These are phyloP conservation scores for Blepharisma japonicum DNA, from an alignment of 73 alveolate species.

Conservation along the genomic window DNA sequence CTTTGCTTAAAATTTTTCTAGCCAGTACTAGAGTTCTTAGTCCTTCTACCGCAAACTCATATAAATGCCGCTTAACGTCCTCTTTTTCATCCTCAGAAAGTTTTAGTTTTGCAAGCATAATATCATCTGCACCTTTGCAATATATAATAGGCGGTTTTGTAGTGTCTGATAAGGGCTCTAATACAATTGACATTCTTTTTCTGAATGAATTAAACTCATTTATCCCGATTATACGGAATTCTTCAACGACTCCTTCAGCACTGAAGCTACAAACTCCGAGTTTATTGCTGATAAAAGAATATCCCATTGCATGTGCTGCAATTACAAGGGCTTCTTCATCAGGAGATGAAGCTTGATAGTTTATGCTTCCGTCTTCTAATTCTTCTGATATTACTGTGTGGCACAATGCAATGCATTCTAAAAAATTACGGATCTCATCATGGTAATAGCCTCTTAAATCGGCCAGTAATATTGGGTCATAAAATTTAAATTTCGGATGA, in stretches of 20 bases:
- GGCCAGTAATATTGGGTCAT: neutral
- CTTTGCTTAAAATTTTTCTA: neutral
- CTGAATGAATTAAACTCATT: conserved; percentile 79
- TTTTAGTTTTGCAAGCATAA: conserved; percentile 41
- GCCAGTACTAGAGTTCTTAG: neutral
- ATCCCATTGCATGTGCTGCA: conserved; percentile 62
- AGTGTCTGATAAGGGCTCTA: conserved; percentile 19
- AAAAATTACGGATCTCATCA: conserved; percentile 29
- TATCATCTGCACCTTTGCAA: conserved; percentile 78
- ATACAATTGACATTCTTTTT: conserved; percentile 84
- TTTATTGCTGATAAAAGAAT: neutral
- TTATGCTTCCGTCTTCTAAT: conserved; percentile 23
- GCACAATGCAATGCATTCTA: conserved; percentile 56
- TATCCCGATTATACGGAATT: conserved; percentile 61
- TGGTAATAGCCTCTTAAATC: neutral
- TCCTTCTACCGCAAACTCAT: neutral
- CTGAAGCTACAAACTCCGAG: neutral
- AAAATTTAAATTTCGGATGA: conserved; percentile 40
- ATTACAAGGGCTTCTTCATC: conserved; percentile 34
- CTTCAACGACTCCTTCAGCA: conserved; percentile 25
- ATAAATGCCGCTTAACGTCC: neutral
- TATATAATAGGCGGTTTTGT: conserved; percentile 20
- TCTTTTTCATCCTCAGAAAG: neutral
- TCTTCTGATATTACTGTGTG: conserved; percentile 63
- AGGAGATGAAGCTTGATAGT: conserved; percentile 8